Conservation (phyloP, 2,329 filamentous ascomycete species). For the Colletotrichum sp. region DNA sequence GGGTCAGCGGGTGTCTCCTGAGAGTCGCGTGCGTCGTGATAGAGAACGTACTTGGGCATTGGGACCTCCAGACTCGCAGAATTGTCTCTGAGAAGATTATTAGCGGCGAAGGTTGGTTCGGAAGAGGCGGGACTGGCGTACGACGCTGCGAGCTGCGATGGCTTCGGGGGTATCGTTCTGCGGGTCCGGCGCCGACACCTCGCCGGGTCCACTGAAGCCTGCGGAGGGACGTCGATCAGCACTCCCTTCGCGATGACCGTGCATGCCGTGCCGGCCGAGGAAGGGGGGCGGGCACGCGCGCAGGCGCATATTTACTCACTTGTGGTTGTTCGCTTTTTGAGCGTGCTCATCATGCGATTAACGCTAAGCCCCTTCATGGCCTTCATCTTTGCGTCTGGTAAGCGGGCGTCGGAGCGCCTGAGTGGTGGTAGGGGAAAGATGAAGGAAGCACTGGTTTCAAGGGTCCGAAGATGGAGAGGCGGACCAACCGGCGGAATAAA, state of each 20-base stretch:
- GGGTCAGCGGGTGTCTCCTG: neutral
- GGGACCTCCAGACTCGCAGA: slow-evolving; percentile 75
- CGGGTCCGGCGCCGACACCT: slow-evolving; percentile 26
- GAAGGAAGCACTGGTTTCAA: neutral
- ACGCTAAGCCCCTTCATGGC: slow-evolving; percentile 59
- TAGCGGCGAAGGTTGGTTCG: slow-evolving; percentile 23
- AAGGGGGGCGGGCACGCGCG: neutral
- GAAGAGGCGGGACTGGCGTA: slow-evolving; percentile 44
- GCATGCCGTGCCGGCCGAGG: neutral
- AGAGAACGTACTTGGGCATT: slow-evolving; percentile 51
- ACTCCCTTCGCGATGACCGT: neutral
- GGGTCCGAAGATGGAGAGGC: neutral
- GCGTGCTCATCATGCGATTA: slow-evolving; percentile 61
- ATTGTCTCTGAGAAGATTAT: slow-evolving; percentile 64
- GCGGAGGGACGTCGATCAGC: slow-evolving; percentile 15
- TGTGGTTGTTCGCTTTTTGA: slow-evolving; percentile 51
- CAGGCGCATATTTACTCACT: neutral
- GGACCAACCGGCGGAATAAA: neutral
- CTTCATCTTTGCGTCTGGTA: slow-evolving; percentile 36
- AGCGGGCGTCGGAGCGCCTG: neutral
- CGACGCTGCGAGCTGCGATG: slow-evolving; percentile 69
- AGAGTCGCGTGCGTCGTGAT: neutral
- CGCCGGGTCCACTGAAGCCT: slow-evolving; percentile 22
- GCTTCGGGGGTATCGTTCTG: slow-evolving; percentile 68
- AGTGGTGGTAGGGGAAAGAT: neutral